Conservation (phyloP, 2,329 filamentous ascomycete species). For the Colletotrichum australisinense region DNA sequence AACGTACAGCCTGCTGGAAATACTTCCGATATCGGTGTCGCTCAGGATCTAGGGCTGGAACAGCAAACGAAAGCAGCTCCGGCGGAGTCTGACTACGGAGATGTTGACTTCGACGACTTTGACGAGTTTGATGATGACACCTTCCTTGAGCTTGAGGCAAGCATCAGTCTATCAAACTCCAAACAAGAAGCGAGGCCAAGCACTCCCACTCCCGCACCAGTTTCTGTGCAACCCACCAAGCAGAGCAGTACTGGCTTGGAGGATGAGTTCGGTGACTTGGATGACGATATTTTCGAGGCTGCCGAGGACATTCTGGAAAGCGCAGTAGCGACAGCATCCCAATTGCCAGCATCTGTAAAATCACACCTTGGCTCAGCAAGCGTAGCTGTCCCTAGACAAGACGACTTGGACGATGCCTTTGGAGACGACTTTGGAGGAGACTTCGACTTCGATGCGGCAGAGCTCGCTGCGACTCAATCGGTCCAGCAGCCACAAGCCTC, state of each 20-base stretch:
- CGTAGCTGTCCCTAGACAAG: constrained; percentile 39
- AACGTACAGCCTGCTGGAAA: constrained; percentile 4
- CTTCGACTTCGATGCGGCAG: constrained; percentile 82
- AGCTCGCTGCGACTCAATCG: constrained; percentile 79
- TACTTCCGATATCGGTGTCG: neutral
- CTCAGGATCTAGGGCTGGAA: constrained; percentile 12
- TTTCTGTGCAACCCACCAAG: neutral
- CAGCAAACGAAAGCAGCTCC: neutral
- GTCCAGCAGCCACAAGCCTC: constrained; percentile 43
- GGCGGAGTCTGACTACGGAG: constrained; percentile 62
- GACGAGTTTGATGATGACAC: constrained; percentile 71
- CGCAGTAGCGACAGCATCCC: constrained; percentile 4
- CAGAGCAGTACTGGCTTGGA: constrained; percentile 41
- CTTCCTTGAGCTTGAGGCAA: constrained; percentile 65
- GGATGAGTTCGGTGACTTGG: constrained; percentile 75
- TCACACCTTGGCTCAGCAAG: neutral
- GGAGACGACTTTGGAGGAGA: constrained; percentile 81
- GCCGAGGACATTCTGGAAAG: constrained; percentile 53
- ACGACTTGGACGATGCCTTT: constrained; percentile 73
- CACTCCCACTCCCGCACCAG: neutral
- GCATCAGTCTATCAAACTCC: constrained; percentile 44
- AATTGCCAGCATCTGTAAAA: constrained; percentile 30
- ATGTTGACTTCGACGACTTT: constrained; percentile 67
- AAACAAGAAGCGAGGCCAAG: constrained; percentile 21
- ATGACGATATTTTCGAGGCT: constrained; percentile 69